Evolutionary conservation across 2,329 filamentous ascomycete species (phyloP).

Genomic region (Fonsecaea pedrosoi): DNA sequence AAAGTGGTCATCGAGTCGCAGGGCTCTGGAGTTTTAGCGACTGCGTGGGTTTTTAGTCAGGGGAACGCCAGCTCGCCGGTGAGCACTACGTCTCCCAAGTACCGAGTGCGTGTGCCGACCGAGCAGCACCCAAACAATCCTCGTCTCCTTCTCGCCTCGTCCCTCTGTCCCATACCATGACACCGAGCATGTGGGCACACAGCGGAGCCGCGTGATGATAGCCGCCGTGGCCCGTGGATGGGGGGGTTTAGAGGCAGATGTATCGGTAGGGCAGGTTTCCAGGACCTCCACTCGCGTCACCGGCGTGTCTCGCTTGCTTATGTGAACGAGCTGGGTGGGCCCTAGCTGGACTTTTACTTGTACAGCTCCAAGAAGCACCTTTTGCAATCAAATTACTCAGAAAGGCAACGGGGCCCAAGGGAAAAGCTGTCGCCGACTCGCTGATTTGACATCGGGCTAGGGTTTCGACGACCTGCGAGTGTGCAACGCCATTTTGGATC

Average conservation of each 20-base stretch:
- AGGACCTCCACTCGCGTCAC: background rate
- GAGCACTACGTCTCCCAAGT: background rate
- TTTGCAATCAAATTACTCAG: background rate
- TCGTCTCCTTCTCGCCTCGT: background rate
- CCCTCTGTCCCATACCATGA: background rate
- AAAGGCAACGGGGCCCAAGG: background rate
- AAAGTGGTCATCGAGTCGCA: background rate
- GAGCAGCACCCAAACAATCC: background rate
- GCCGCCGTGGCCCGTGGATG: background rate
- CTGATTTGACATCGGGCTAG: conserved; percentile 2
- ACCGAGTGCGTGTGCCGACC: background rate
- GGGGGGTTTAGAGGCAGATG: background rate
- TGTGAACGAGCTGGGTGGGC: background rate
- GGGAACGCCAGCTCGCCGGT: conserved; percentile 5
- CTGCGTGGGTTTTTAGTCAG: background rate
- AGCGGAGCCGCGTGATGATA: background rate
- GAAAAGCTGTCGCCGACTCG: conserved; percentile 7
- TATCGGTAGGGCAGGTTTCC: too few relatives aligned
- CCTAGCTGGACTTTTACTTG: background rate
- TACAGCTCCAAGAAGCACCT: too few relatives aligned
- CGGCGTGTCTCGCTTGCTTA: background rate
- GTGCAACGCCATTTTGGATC: too few relatives aligned
- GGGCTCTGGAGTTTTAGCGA: background rate
- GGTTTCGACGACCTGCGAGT: too few relatives aligned
- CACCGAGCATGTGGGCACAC: background rate